phyloP scores from a whole-genome alignment of 495 filamentous ascomycete genomes.

The Lasiosphaeris hirsuta region DNA sequence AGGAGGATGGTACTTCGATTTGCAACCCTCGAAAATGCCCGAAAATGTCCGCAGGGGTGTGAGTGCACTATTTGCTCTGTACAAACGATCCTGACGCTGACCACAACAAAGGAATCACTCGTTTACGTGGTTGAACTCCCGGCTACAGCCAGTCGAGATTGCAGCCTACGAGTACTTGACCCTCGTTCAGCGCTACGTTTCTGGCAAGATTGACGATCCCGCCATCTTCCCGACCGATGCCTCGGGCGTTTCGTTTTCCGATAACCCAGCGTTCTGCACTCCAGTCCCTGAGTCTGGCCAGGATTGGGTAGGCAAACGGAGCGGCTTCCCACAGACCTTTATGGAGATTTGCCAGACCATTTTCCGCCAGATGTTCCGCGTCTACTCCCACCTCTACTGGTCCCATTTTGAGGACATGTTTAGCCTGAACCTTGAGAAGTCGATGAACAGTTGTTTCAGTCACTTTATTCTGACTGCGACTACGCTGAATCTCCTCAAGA shows the following conservation, averaged over 20 bases:
- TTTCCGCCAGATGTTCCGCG: conserved; percentile 96
- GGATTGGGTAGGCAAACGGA: conserved; percentile 78
- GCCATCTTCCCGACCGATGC: conserved; percentile 80
- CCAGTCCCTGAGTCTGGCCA: conserved; percentile 55
- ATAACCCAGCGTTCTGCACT: conserved; percentile 53
- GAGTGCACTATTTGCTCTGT: conserved; percentile 42
- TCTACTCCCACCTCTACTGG: conserved; percentile 89
- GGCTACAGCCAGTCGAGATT: conserved; percentile 63
- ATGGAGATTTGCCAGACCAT: conserved; percentile 85
- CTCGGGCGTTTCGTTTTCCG: conserved; percentile 54
- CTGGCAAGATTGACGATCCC: conserved; percentile 81
- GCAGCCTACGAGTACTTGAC: conserved; percentile 83
- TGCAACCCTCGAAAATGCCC: conserved; percentile 82
- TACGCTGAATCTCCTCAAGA: conserved; percentile 75
- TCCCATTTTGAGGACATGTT: conserved; percentile 81
- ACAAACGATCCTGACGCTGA: neutral
- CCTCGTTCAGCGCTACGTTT: conserved; percentile 92
- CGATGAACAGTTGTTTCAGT: conserved; percentile 91
- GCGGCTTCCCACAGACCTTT: conserved; percentile 84
- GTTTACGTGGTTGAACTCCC: conserved; percentile 85
- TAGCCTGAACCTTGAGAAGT: conserved; percentile 74
- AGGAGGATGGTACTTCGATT: conserved; percentile 67
- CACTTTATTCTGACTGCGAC: conserved; percentile 89
- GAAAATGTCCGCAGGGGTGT: conserved; percentile 88
- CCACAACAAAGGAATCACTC: conserved; percentile 62